Base-by-base conservation (phyloP, 305 asterid species). In the Ajuga reptans region DNA sequence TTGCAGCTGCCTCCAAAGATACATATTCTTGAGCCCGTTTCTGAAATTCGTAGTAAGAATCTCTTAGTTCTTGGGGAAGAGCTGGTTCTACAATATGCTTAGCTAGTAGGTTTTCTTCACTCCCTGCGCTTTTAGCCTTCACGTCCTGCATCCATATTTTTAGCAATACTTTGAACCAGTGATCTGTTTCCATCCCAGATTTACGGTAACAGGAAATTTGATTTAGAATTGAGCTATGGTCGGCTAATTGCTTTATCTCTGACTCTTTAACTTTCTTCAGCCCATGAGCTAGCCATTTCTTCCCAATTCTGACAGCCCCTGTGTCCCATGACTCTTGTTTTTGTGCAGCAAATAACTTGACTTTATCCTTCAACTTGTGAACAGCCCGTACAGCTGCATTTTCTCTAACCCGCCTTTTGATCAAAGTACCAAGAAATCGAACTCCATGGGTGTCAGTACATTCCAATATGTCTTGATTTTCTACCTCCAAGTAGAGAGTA, bases 241-340 rank as follows among this genome's bases (percentile, higher is more conserved):
- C 92, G 15, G 83, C 83, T 51, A 88, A 81, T 34, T 87, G 94
- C 76, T 88, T 77, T 65, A 90, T 92, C 82, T 92, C 98, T 1
- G 98, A 87, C 74, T 92, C 95, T 82, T 92, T 92, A 42, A 92
- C 96, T 77, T 86, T 90, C 83, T 87, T 92, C 77, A 92, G 79
- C 63, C 97, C 97, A 69, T 90, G 90, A 36, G 84, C 97, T 5
- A 92, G 75, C 90, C 95, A 92, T 80, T 87, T 92, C 83, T 79
- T 90, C 29, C 96, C 95, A 53, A 92, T 84, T 60, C 90, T 83
- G 16, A 72, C 56, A 63, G 91, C 80, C 72, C 96, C 94, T 5
- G 56, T 75, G 67, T 86, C 85, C 98, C 98, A 92, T 0, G 83
- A 67, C 76, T 89, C 89, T 67, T 83, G 89, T 84, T 87, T 90